A percentile compares a stretch with the other conserved stretches of the same genome.
Conservation (phyloP, 1,139 yeast genomes). For the Keqinozyma sinolaborantium region DNA sequence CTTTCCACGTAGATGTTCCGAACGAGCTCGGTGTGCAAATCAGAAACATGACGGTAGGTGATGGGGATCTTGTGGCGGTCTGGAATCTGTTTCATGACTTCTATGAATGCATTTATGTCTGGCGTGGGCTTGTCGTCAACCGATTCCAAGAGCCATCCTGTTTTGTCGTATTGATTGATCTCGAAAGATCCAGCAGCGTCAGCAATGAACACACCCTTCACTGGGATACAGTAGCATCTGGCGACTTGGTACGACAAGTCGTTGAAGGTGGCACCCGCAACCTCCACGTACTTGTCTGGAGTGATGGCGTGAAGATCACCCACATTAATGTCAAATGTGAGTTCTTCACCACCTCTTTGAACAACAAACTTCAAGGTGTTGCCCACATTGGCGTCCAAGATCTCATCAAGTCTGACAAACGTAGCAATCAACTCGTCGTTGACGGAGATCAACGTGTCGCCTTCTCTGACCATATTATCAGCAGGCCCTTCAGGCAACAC, state of each 20-base stretch:
- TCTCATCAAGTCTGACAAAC: constrained; percentile 80
- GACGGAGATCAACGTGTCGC: constrained; percentile 77
- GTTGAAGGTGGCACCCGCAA: constrained; percentile 85
- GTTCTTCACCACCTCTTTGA: constrained; percentile 70
- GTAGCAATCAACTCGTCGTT: constrained; percentile 64
- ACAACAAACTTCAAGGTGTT: constrained; percentile 53
- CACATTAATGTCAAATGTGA: constrained; percentile 49
- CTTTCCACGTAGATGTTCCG: constrained; percentile 71
- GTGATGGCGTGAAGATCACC: constrained; percentile 81
- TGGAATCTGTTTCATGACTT: constrained; percentile 74
- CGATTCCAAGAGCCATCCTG: constrained; percentile 72
- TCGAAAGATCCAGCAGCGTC: constrained; percentile 79
- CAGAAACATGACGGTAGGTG: constrained; percentile 74
- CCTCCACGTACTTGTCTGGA: constrained; percentile 76
- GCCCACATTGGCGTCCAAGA: constrained; percentile 71
- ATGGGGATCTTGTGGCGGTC: constrained; percentile 73
- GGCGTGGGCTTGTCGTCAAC: constrained; percentile 74
- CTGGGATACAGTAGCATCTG: constrained; percentile 78
- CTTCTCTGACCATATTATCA: constrained; percentile 69
- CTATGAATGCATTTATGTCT: constrained; percentile 68
- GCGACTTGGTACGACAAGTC: constrained; percentile 87
- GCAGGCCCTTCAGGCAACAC: constrained; percentile 89
- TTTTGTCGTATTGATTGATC: constrained; percentile 53
- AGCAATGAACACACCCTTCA: constrained; percentile 76
- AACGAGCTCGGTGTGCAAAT: constrained; percentile 69